These are phyloP conservation scores for Herpetomonas tarakana DNA, from an alignment of 208 protist species.

Conservation along the genomic window DNA sequence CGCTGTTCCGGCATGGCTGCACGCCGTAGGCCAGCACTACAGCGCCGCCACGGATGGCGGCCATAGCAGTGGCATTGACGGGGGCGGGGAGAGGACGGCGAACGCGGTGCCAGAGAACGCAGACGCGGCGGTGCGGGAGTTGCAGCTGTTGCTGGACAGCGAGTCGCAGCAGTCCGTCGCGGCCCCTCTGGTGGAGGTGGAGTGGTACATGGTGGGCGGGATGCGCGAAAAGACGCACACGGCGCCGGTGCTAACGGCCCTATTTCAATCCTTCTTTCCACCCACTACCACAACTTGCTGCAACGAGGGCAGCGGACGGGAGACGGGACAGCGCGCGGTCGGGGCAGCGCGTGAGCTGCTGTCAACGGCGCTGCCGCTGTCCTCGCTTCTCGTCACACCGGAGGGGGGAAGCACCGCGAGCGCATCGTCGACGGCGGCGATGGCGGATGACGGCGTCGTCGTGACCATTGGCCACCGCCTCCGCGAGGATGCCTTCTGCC, in stretches of 20 bases:
- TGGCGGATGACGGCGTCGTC: conserved; percentile 1
- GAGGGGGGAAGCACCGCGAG: neutral
- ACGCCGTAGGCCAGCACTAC: conserved; percentile 16
- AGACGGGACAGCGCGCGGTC: no score
- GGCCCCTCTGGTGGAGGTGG: conserved; percentile 29
- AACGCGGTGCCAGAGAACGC: neutral
- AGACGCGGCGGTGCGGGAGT: neutral
- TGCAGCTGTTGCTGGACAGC: neutral
- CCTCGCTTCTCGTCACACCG: conserved; percentile 2
- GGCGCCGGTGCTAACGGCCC: conserved; percentile 22
- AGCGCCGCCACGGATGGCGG: neutral
- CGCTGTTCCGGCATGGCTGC: conserved; percentile 45
- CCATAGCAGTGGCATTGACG: neutral
- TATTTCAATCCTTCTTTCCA: conserved; percentile 45
- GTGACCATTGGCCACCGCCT: conserved; percentile 24
- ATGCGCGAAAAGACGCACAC: conserved; percentile 31
- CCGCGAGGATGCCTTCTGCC: conserved; percentile 37
- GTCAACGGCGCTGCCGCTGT: neutral
- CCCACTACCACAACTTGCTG: no score
- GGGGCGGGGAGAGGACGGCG: neutral
- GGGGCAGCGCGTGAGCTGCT: neutral
- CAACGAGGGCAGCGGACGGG: no score
- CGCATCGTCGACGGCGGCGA: neutral
- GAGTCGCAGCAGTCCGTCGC: neutral
- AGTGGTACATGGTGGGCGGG: conserved; percentile 68